A percentile compares a stretch with the other conserved stretches of the same genome.
Conservation (phyloP, 148 eudicot species). For the Pouteria glomerata region DNA sequence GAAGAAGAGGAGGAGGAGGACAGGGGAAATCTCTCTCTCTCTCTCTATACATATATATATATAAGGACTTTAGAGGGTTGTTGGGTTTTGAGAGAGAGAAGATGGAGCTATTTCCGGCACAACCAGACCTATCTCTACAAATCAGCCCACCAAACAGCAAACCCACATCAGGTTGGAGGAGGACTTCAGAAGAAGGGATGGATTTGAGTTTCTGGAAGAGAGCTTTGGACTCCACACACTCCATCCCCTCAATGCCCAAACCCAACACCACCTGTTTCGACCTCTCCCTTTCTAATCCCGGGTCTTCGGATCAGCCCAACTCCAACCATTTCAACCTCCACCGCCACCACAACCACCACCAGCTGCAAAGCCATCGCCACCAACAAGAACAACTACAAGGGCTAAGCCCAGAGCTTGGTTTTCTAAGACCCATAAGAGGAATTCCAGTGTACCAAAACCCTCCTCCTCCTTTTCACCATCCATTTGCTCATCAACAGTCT, state of each 20-base stretch:
- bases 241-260: slow-evolving; percentile 16
- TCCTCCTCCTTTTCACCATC: slow-evolving; percentile 30
- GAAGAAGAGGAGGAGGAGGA: neutral
- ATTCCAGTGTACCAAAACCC: slow-evolving; percentile 83
- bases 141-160: slow-evolving; percentile 80
- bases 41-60: too few species aligned
- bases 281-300: slow-evolving; percentile 29
- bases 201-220: slow-evolving; percentile 62
- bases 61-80: neutral
- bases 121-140: slow-evolving; percentile 90
- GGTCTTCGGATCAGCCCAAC: neutral
- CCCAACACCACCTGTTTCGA: slow-evolving; percentile 12
- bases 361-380: slow-evolving; percentile 12
- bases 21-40: too few species aligned
- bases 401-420: slow-evolving; percentile 34
- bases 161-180: slow-evolving; percentile 36
- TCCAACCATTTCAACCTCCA: slow-evolving; percentile 2
- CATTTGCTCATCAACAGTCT: slow-evolving; percentile 29
- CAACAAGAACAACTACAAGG: slow-evolving; percentile 25
- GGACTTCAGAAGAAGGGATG: slow-evolving; percentile 16
- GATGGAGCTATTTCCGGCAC: slow-evolving; percentile 96
- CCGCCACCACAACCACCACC: slow-evolving; percentile 5
- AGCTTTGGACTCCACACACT: slow-evolving; percentile 40
- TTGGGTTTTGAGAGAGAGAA: slow-evolving; percentile 4
- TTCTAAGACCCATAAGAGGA: slow-evolving; percentile 77